phyloP scores from a whole-genome alignment of 1,284 basidiomycete species.

The Mycosarcoma mackinlayi region DNA sequence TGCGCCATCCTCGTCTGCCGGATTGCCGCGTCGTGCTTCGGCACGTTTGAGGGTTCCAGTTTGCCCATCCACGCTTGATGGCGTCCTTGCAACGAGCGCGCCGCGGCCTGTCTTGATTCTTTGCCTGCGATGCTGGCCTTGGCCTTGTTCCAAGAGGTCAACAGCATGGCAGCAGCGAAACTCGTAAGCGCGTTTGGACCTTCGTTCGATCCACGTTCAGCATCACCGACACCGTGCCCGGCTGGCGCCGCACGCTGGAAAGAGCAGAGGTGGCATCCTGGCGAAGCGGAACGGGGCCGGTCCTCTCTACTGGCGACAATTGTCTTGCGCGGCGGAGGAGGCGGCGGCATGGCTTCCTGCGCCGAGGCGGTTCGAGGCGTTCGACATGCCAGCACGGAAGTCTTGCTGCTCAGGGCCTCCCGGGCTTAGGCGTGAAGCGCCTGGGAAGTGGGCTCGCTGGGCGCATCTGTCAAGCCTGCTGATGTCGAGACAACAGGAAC shows the following conservation, averaged over 20 bases:
- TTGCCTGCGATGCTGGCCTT: constrained; percentile 65
- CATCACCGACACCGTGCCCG: constrained; percentile 38
- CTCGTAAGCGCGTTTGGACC: constrained; percentile 6
- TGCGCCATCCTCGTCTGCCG: constrained; percentile 9
- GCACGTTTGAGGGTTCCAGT: constrained; percentile 56
- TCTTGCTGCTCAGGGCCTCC: neutral
- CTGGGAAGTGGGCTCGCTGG: neutral
- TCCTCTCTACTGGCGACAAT: constrained; percentile 4
- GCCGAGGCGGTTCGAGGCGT: neutral
- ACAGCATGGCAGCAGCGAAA: constrained; percentile 31
- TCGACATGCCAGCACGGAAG: neutral
- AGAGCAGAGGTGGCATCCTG: constrained; percentile 39
- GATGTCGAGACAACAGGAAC: neutral
- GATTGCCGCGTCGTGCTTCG: constrained; percentile 23
- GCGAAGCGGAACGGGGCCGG: constrained; percentile 3
- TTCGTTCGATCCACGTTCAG: constrained; percentile 11
- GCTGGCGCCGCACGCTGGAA: constrained; percentile 34
- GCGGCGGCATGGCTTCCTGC: constrained; percentile 22
- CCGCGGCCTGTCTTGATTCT: constrained; percentile 59
- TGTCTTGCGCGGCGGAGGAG: constrained; percentile 33
- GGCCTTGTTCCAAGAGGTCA: constrained; percentile 60
- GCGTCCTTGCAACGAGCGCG: constrained; percentile 66
- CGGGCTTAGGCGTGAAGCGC: constrained; percentile 8
- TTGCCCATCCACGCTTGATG: constrained; percentile 63
- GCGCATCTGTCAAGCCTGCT: neutral